Evolutionary conservation across 2,329 filamentous ascomycete species (phyloP), one percentile per base, ranked within the genome.

Genomic region (Aspergillus sojae): DNA sequence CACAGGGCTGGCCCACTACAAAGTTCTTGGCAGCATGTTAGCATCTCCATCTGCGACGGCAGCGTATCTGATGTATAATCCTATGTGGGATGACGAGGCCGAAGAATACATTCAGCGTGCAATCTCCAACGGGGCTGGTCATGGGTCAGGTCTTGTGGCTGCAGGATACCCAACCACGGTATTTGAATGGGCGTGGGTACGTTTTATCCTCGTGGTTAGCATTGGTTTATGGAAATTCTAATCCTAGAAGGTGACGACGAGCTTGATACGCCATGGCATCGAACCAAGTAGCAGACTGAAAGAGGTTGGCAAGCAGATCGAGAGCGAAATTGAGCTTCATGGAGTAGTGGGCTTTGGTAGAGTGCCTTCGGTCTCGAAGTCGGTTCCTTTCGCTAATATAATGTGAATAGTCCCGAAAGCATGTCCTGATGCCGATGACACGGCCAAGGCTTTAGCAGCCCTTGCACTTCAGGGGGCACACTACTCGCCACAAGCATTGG

Each of bases 1-100:
- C 21, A 23, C 6, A n/a, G 14, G 6, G 7, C n/a, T 56, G 12
- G 2, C 9, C 6, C 43, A 41, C 11, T 23, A 48, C 2, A 59
- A 26, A 5, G 30, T 59, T 2, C 41, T 59, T 5, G 57, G 57
- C 6, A 36, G 41, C 30, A 59, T 59, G 57, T 16, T 59, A 23
- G 41, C 28, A 28, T 59, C 57, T 2, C 57, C 57, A 34, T 48
- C 57, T 2, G 41, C 57, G 9, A 59, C 57, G 12, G 28, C 57
- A 9, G 57, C 43, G 26, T 59, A 59, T 52, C n/a, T 59, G n/a
- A 59, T 59, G 57, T 21, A 59, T 23, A 59, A 34, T 34, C 43
- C 57, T 3, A 6, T 34, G 19, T 59, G 57, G 57, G 57, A 59
- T 50, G 14, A 52, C 6, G 57, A 59, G 11, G 41, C 57, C 10